A percentile compares a stretch with the other conserved stretches of the same genome.
Conservation (phyloP, 164 flowering plant species). For the Kalanchoe fedtschenkoi region DNA sequence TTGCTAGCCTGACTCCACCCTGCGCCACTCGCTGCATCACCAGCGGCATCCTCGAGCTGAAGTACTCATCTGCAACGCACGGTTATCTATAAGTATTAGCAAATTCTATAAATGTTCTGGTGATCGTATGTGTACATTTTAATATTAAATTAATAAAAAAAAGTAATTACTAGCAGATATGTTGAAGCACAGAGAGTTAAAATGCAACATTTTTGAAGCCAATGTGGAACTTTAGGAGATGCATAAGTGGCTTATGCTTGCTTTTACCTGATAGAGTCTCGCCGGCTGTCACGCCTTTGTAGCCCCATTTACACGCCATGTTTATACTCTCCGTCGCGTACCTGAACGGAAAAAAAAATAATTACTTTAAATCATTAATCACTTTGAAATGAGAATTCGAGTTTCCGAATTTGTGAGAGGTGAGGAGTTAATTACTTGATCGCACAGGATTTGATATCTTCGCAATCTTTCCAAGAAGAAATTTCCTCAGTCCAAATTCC, state of each 20-base stretch:
- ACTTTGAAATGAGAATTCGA: too few relatives aligned
- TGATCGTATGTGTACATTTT: too few relatives aligned
- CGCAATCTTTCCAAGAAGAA: conserved; percentile 59
- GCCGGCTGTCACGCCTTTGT: conserved; percentile 58
- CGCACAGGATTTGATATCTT: conserved; percentile 49
- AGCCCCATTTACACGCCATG: conserved; percentile 92
- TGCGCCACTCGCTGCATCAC: conserved; percentile 79
- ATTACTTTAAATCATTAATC: neutral
- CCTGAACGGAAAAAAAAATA: conserved; percentile 20
- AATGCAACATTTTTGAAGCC: too few relatives aligned
- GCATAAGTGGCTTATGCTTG: too few relatives aligned
- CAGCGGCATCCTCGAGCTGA: conserved; percentile 63
- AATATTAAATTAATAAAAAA: too few relatives aligned
- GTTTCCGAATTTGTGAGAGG: neutral
- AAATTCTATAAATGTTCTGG: too few relatives aligned
- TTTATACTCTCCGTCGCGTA: conserved; percentile 80
- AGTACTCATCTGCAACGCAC: conserved; percentile 60
- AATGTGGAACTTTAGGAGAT: too few relatives aligned
- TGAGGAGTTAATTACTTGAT: conserved; percentile 34
- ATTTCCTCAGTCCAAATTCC: conserved; percentile 17
- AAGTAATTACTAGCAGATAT: too few relatives aligned
- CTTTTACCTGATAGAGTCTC: conserved; percentile 60
- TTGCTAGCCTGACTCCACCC: conserved; percentile 86
- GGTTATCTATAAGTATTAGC: neutral
- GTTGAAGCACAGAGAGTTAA: too few relatives aligned